phyloP scores from a whole-genome alignment of 139 green algal genomes.

The Zygnema circumcarinatum region DNA sequence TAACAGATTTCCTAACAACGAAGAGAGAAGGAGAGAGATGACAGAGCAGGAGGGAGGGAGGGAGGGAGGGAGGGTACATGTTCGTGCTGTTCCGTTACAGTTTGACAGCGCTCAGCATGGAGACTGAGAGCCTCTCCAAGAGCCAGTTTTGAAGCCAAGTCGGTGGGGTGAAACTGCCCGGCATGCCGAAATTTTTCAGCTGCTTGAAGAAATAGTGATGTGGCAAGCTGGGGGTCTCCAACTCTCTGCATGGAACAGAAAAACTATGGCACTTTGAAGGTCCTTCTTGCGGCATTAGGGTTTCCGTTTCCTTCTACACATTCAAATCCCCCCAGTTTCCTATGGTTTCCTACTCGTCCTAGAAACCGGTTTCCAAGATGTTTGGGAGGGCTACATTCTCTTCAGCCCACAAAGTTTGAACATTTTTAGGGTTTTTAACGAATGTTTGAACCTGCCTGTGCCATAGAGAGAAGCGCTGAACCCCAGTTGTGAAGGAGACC shows the following conservation, averaged over 20 bases:
- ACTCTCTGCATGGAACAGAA: no score
- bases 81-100: not conserved
- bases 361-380: no score
- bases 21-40: not conserved
- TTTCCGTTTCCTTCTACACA: no score
- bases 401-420: no score
- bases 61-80: not conserved
- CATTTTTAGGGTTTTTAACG: no score
- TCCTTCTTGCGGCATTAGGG: no score
- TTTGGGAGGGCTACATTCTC: no score
- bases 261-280: no score
- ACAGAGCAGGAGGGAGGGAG: not conserved
- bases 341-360: no score
- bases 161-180: slow-evolving; percentile 67
- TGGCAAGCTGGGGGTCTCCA: no score
- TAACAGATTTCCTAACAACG: not conserved
- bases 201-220: slow-evolving; percentile 59
- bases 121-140: slow-evolving; percentile 50
- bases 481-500: slow-evolving; percentile 85
- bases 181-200: slow-evolving; percentile 60
- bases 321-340: no score
- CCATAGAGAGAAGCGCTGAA: slow-evolving; percentile 65
- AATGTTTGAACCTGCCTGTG: not conserved
- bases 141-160: slow-evolving; percentile 68
- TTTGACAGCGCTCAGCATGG: not conserved